Evolutionary conservation across 208 protist genomes (phyloP), one percentile per base, ranked within the genome.

Genomic region (Leishmania major): DNA sequence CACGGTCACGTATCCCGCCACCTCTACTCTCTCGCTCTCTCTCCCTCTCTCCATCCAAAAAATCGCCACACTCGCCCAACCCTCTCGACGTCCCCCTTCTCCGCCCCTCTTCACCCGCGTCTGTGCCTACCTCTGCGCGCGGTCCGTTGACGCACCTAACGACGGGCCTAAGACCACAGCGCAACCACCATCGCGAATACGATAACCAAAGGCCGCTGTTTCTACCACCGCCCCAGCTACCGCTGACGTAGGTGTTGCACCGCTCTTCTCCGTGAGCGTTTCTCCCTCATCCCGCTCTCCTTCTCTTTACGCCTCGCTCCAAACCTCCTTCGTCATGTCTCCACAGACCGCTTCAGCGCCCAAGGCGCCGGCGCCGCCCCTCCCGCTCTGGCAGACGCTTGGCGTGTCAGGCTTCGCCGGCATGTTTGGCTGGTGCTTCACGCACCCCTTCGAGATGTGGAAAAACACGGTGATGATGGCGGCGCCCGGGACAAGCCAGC

Each of bases 401-500:
- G 64, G 70, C 67, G 95, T 96, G 70, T 90, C 95, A 53, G 93
- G 95, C 45, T 78, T 89, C 79, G 91, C 94, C 64, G 96, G 96
- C 75, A 92, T 96, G 81, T 90, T 97, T 81, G 96, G 86, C 3
- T 98, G 96, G 96, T 86, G 87, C 86, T 94, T 98, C 81, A 87
- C 95, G 19, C 96, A 98, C 75, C 96, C 96, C 28, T 98, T 98
- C 80, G 95, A 98, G 87, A 98, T 97, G 92, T 94, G 96, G 92
- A 97, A 97, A 85, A 97, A 98, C 85, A 96, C 92, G n/a, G 91
- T 97, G 45, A 96, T 95, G 92, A 97, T 81, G 84, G 78, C 93
- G 8, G 87, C 90, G 0, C 79, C 79, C 28, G 92, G 92, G 77
- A 89, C 82, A 31, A 91, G 82, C 60, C 88, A 93, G 87, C 47